Base-by-base conservation (phyloP, 169 alveolate genomes). In the Eimeria falciformis region DNA sequence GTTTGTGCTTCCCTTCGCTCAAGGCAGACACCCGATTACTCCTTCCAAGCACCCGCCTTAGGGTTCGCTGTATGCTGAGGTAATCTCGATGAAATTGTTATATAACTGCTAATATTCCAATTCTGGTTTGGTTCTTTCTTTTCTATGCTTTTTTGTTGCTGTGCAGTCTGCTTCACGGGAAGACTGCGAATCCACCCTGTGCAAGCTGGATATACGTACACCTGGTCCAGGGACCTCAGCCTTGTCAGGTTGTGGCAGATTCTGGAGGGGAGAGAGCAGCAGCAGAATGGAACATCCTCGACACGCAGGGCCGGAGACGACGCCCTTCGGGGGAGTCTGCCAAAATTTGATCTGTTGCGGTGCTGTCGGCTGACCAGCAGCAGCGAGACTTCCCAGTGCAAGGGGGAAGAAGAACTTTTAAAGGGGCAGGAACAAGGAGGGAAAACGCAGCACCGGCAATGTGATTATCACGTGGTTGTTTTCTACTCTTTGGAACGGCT, bases 171-270 rank as follows among this genome's bases (percentile, higher is more conserved):
- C 23, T 40, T 65, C 50, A 58, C 82, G 3, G 93, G 89, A 2
- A 40, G 89, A 17, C 82, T 89, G 45, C 45, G 89, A 11, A 65
- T 89, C 65, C 88, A 89, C 18, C 93, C 93, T 17, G 55, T 55
- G 62, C 84, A 62, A 62, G 65, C 93, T 45, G 68, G 82, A 12
- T 27, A 37, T 65, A 18, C 65, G 7, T 89, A 33, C 82, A 75
- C 82, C n/a, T 89, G 93, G 93, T 89, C 89, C 27, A 65, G 71
- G 71, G 73, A 65, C 17, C 82, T 89, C 37, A 81, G 73, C 37
- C 93, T 89, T 4, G 71, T 12, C 71, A 50, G 40, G 58, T 33
- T 89, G 40, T 89, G 93, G 93, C 88, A 45, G 55, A 77, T 37
- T 17, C 56, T 84, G 25, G 83, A 79, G 56, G 66, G 65, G 45